Evolutionary conservation across 1,284 basidiomycete species (phyloP).

Genomic region (Exobasidium cylindrosporum): DNA sequence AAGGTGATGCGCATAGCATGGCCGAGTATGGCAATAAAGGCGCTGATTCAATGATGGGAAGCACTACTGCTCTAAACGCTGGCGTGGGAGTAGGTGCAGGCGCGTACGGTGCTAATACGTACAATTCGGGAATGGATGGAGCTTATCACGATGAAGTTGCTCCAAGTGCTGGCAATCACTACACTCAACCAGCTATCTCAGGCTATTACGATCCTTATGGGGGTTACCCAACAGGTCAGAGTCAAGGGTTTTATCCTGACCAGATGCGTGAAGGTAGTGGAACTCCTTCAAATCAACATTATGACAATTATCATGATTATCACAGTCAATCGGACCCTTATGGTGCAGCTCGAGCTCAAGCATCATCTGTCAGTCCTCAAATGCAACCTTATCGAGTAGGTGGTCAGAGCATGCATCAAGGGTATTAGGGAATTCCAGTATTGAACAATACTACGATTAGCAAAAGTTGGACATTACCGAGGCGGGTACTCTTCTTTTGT

Average conservation of each 20-base stretch:
- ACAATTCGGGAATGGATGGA: not conserved
- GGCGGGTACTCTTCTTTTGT: too few relatives aligned
- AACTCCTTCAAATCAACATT: not conserved
- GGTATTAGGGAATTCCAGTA: not conserved
- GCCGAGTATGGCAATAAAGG: slow-evolving; percentile 21
- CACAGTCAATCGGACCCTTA: not conserved
- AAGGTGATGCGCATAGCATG: slow-evolving; percentile 16
- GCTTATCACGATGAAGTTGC: not conserved
- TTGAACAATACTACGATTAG: not conserved
- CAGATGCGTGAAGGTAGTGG: slow-evolving; percentile 4
- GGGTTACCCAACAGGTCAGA: not conserved
- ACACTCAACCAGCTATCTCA: not conserved
- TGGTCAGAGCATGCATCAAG: not conserved
- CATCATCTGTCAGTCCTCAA: not conserved
- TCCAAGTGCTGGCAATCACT: not conserved
- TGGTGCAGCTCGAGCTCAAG: not conserved
- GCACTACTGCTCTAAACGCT: slow-evolving; percentile 28
- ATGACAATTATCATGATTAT: not conserved
- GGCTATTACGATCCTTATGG: slow-evolving; percentile 19
- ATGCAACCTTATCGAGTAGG: slow-evolving; percentile 6
- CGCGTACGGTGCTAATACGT: not conserved
- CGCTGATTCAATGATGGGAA: slow-evolving; percentile 28
- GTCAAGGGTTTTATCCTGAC: slow-evolving; percentile 3
- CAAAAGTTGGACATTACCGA: too few relatives aligned
- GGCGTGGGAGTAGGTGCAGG: slow-evolving; percentile 2